Base-by-base conservation (phyloP, 495 filamentous ascomycete genomes). In the Parachaetomium inaequale region DNA sequence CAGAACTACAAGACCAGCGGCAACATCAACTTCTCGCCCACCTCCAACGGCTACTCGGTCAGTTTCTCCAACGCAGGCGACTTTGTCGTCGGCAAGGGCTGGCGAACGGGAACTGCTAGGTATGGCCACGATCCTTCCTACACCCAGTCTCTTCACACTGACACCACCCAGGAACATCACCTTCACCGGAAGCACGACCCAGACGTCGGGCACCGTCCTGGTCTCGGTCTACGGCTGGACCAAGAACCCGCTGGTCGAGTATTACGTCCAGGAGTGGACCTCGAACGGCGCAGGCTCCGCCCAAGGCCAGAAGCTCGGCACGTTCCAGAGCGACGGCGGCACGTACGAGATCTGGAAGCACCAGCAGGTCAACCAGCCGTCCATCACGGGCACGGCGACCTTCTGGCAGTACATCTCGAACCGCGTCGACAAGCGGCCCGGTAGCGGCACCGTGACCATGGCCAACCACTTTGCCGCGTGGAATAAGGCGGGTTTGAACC, bases 341-440 rank as follows among this genome's bases (percentile, higher is more conserved):
- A 81, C 74, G 10, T 87, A 87, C 73, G 78, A 85, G 31, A 81
- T 87, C 74, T 85, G 82, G 74, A 74, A 77, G 61, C 69, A 78
- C 52, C 75, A 76, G 49, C 81, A 81, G 10, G 69, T 69, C 63
- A 81, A 87, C 68, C 75, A 82, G 65, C 82, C 85, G 15, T 82
- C 77, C 7, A 85, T 87, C 60, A 58, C 74, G 2, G 84, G 84
- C 19, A 85, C 82, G 17, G 65, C 75, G 5, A 87, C 81, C 52
- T 87, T 87, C 68, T 71, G 74, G 59, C 85, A 88, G 76, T 87
- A 76, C 73, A 85, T 82, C 78, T 84, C 83, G 5, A 78, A 85
- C 58, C 72, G 78, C 26, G 34, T 42, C 17, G 64, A 68, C 55
- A 76, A 77, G 68, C 71, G 78, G 47, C 57, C 68, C 46, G 73